Evolutionary conservation across 2,329 filamentous ascomycete species (phyloP).

Genomic region (Moelleriella libera): DNA sequence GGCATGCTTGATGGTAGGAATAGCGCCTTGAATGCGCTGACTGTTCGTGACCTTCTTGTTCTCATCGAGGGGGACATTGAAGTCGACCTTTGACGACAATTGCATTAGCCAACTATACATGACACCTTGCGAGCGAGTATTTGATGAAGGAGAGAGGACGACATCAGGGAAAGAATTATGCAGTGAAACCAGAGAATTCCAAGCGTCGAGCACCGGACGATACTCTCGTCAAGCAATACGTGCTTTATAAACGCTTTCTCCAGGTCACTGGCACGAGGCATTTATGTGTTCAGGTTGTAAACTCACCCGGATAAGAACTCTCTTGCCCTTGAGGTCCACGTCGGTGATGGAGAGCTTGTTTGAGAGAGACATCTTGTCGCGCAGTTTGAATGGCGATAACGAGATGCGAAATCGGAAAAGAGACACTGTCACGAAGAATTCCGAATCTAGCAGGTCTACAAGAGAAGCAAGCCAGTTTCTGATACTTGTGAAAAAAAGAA

Average conservation of each 20-base stretch:
- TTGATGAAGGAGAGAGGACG: too few relatives aligned
- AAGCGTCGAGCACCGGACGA: too few relatives aligned
- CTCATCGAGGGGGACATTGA: constrained; percentile 94
- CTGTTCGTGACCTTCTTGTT: constrained; percentile 94
- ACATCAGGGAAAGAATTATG: too few relatives aligned
- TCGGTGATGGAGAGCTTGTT: constrained; percentile 97
- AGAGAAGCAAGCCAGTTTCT: too few relatives aligned
- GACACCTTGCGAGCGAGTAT: too few relatives aligned
- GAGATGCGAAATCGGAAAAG: not conserved
- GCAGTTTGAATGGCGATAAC: not conserved
- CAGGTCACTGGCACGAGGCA: too few relatives aligned
- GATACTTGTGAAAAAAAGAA: too few relatives aligned
- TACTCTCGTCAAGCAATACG: too few relatives aligned
- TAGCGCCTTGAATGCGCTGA: constrained; percentile 92
- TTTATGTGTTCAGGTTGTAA: not conserved
- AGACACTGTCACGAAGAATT: not conserved
- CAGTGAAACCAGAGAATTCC: too few relatives aligned
- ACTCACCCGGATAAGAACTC: constrained; percentile 89
- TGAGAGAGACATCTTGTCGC: constrained; percentile 76
- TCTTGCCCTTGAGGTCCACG: constrained; percentile 95
- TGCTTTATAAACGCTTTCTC: too few relatives aligned
- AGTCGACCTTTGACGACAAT: constrained; percentile 64
- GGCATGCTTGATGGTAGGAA: constrained; percentile 91
- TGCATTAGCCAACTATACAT: not conserved
- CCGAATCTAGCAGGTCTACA: too few relatives aligned